Conservation (phyloP, 2,329 filamentous ascomycete genomes). For the Ascochyta pisi region DNA sequence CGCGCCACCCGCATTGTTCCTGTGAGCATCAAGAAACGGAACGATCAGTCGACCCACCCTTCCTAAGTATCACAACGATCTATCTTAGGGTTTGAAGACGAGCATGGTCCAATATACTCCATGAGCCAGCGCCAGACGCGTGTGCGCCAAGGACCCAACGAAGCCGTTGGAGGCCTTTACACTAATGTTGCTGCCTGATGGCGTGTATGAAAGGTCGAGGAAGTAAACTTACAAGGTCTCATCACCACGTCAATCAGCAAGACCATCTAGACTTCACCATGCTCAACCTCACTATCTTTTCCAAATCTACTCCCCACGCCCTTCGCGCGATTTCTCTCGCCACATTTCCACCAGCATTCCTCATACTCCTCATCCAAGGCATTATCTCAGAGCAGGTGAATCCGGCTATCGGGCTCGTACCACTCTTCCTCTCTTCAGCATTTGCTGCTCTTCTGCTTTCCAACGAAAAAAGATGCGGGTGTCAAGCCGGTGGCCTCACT, state of each 20-base stretch:
- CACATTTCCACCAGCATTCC: conserved; percentile 34
- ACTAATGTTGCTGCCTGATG: conserved; percentile 3
- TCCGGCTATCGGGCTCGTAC: conserved; percentile 39
- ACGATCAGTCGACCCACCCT: background rate
- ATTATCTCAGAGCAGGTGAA: conserved; percentile 29
- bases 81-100: background rate
- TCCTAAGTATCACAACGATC: background rate
- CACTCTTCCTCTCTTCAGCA: conserved; percentile 35
- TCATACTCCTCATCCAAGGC: conserved; percentile 37
- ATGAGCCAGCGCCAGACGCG: no score
- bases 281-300: conserved; percentile 35
- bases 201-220: background rate
- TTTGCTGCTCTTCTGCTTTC: conserved; percentile 32
- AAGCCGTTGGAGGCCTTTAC: conserved; percentile 1
- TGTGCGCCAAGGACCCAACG: background rate
- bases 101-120: background rate
- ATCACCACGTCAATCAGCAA: background rate
- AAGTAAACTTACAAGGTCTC: background rate
- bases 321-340: conserved; percentile 34
- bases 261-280: background rate
- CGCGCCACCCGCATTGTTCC: conserved; percentile 1
- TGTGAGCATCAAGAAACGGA: background rate
- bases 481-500: conserved; percentile 30
- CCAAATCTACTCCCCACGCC: conserved; percentile 28
- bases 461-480: conserved; percentile 36